Evolutionary conservation across 2,329 filamentous ascomycete genomes (phyloP), one percentile per base, ranked within the genome.

Genomic region (Venturia pyrina): DNA sequence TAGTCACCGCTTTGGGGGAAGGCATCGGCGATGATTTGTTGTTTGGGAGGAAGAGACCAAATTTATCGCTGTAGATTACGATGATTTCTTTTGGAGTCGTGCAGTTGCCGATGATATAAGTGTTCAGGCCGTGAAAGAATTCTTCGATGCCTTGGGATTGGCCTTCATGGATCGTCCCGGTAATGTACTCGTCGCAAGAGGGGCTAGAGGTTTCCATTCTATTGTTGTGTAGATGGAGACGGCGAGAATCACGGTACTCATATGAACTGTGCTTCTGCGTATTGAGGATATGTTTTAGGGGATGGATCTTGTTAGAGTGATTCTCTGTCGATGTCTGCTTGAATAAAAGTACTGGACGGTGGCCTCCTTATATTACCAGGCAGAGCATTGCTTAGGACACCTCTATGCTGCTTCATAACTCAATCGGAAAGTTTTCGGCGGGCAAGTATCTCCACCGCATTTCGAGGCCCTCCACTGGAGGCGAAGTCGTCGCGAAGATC

Each of bases 51-150:
- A 41, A 40, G 3, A 72, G 70, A 41, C 72, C 73, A 63, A 74
- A 74, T 68, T 73, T 70, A 63, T 74, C 73, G 3, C 70, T 69
- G 69, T 74, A 74, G 21, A 74, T 66, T 24, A 74, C 71, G 48
- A 74, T 70, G 68, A 72, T 73, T 56, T 67, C 72, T 15, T 69
- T 68, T 3, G 73, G 69, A 44, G 69, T 72, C 61, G 67, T 70
- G 61, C 70, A 70, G 69, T 75, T 74, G 56, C 73, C 73, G 48
- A 74, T 68, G 6, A 79, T 72, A 66, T 80, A 79, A 66, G 76
- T 75, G 46, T 77, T 72, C 10, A 74, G 71, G 41, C 74, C 72
- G 64, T 75, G 75, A 40, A 80, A 69, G 5, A 69, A 73, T 65
- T 74, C 71, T 68, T 77, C 76, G 59, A 71, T 76, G 68, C 78